A percentile compares a stretch with the other conserved stretches of the same genome.
phyloP scores from a whole-genome alignment of 1,139 yeast species.

The Scheffersomyces quercinus region DNA sequence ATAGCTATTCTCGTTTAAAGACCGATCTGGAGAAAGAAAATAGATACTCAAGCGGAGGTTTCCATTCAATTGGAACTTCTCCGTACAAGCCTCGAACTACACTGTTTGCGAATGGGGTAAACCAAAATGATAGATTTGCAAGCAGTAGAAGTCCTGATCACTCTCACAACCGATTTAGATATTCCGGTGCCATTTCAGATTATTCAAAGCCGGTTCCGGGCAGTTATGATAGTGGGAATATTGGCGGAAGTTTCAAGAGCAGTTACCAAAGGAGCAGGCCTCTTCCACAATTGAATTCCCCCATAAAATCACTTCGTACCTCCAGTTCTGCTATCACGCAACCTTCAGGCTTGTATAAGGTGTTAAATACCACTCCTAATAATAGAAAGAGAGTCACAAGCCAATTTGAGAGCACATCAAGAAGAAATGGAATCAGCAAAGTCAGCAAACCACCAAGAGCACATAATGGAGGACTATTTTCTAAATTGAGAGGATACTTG shows the following conservation, averaged over 20 bases:
- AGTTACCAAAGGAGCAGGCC: not conserved
- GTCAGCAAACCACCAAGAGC: not conserved
- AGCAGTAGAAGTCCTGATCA: not conserved
- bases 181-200: no score
- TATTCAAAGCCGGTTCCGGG: no score
- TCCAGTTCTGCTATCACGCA: not conserved
- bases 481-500: slow-evolving; percentile 9
- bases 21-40: not conserved
- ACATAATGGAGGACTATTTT: slow-evolving; percentile 5
- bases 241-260: not conserved
- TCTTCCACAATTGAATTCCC: not conserved
- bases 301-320: not conserved
- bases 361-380: not conserved
- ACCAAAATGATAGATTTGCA: not conserved
- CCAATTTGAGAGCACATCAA: no score
- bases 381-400: not conserved
- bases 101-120: not conserved
- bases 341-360: not conserved
- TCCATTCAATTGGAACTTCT: not conserved
- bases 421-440: not conserved
- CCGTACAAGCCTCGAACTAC: not conserved
- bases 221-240: not conserved
- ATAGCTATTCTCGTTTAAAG: not conserved
- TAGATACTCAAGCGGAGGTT: not conserved
- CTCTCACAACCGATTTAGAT: no score